Base-by-base conservation (phyloP, 2,329 filamentous ascomycete genomes). In the Colletotrichum tropicale region DNA sequence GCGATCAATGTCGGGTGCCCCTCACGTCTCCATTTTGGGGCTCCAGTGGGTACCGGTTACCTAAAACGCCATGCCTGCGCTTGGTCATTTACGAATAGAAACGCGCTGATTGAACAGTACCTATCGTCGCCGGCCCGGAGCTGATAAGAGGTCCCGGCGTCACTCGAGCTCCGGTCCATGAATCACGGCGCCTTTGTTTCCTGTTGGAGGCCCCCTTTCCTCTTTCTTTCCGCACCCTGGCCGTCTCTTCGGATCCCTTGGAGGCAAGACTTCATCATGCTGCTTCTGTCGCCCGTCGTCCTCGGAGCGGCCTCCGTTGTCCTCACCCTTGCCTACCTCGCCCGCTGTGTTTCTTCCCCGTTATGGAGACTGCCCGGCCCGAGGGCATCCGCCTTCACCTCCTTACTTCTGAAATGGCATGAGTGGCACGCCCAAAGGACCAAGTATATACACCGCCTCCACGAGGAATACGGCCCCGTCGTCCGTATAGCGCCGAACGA, bases 401-500 rank as follows among this genome's bases (percentile, higher is more conserved):
- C 89, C 0, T 81, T 88, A 24, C 76, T 87, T 2, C 81, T 92
- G 66, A 91, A 89, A 79, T 90, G 86, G 84, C 86, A 92, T 68
- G 91, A 93, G 80, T 86, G 93, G 66, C 84, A 83, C 38, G 89
- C 87, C 36, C 84, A 84, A 26, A 85, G 91, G 34, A 91, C 91
- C 2, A 80, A 82, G 60, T 91, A 92, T 76, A 86, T 93, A 34
- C 91, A 93, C 77, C 69, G 78, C 1, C 84, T 93, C 18, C 92
- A 93, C 79, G 78, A 85, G 67, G 81, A 81, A 64, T 91, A 92
- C 76, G 91, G 91, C 1, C 88, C 89, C 0, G 88, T 89, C 0
- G 90, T 93, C 21, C 88, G 91, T 6, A 80, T 93, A 34, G 88
- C 87, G 1, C 91, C 91, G 0, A 87, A 88, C 75, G 91, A 93